A percentile compares a stretch with the other conserved stretches of the same genome.
These are phyloP conservation scores for Cephaloascus fragrans DNA, from an alignment of 805 yeast species.

Conservation along the genomic window DNA sequence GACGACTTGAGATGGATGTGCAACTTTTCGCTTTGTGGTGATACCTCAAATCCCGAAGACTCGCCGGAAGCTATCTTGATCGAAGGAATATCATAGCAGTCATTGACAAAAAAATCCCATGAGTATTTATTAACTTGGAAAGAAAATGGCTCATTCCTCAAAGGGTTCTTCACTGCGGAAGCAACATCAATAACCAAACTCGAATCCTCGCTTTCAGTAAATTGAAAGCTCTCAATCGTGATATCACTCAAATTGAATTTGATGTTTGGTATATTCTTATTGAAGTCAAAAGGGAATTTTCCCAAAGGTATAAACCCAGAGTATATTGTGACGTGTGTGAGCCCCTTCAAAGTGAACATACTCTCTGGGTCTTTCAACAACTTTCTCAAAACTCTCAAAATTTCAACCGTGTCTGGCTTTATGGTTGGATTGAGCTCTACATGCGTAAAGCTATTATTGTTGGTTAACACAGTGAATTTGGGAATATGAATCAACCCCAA, in stretches of 20 bases:
- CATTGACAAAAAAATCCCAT: not conserved
- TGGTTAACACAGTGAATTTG: not conserved
- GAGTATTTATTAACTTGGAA: not conserved
- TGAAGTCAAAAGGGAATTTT: not conserved
- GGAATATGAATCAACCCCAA: not conserved
- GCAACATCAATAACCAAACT: not conserved
- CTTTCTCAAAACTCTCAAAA: not conserved
- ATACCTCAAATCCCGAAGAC: not conserved
- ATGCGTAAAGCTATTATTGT: not conserved
- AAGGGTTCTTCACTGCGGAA: not conserved
- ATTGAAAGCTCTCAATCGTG: not conserved
- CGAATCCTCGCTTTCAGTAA: not conserved
- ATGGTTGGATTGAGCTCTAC: not conserved
- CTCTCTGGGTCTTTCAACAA: not conserved
- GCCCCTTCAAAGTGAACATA: not conserved
- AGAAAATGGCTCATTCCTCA: not conserved
- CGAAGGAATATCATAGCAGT: not conserved
- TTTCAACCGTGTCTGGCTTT: not conserved
- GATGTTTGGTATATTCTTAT: not conserved
- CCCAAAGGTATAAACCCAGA: not conserved
- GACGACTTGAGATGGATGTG: conserved; percentile 6
- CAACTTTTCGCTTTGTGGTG: not conserved
- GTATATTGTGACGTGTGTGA: not conserved
- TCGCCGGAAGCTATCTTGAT: not conserved
- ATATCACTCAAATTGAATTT: not conserved